Evolutionary conservation across 2,329 filamentous ascomycete genomes (phyloP), one percentile per base, ranked within the genome.

Genomic region (Claviceps sp.): DNA sequence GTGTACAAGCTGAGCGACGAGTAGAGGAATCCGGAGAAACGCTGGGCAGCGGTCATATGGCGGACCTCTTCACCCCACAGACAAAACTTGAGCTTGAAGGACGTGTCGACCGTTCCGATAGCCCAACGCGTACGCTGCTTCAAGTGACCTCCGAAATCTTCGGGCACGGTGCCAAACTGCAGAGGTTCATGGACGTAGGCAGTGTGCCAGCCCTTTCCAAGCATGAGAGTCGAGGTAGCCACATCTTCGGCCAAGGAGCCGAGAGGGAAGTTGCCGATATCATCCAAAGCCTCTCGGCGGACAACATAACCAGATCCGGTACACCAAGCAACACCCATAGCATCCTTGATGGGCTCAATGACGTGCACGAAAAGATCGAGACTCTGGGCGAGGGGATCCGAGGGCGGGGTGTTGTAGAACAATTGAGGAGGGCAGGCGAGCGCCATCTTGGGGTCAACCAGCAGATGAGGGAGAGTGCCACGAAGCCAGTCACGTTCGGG

Each of bases 281-380:
- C 70, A 17, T 79, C 75, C 4, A 84, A 67, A 5, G 80, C 80
- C 50, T 72, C 64, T n/a, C 79, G 76, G 3, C 79, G 76, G 29
- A 75, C 71, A 4, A 79, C 66, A 56, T 80, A 83, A 6, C 80
- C 80, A 5, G 79, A 82, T 4, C 80, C 80, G n/a, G 77, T 79
- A 57, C 78, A 82, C 73, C 78, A 80, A n/a, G 78, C 78, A 4
- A 78, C 75, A 48, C 74, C 70, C 45, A 74, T 64, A n/a, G 71
- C 59, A 53, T 74, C 71, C 66, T 74, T 74, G 63, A 74, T 72
- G 36, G 71, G 71, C 60, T 74, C 71, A 40, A 73, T 71, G 34
- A 74, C 64, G 60, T 79, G 75, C 9, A 78, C 75, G 60, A 82
- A 81, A 55, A 76, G 74, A 58, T 80, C 74, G 44, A 81, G 70